Evolutionary conservation across 805 yeast species (phyloP), one percentile per base, ranked within the genome.

Genomic region (Kodamaea sagamina): DNA sequence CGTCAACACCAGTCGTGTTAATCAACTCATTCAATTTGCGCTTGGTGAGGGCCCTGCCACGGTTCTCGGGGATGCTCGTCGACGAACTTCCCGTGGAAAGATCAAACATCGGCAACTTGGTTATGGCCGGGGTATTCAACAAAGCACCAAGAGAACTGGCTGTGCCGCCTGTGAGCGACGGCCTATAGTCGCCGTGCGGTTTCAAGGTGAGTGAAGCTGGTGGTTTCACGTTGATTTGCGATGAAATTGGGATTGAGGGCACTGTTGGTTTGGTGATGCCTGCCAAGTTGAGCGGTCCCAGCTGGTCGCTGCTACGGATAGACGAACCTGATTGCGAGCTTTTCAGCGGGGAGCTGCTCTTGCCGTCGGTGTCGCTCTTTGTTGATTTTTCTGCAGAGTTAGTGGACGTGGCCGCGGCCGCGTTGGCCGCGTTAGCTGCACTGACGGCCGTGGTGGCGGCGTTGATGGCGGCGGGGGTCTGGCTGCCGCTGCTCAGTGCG

Each of bases 21-120:
- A 93, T 93, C 47, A 93, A 73, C 59, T 93, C 99, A 49, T 86
- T 78, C 51, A 93, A 73, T 61, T 93, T 93, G 40, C 99, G 74
- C 62, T 93, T 93, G 29, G 93, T 84, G 58, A 93, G 70, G 1
- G 90, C 95, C 19, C 97, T 67, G 38, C 86, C 89, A 6, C 87
- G 84, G 48, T 82, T 87, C 40, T 70, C 75, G 4, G 72, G 72
- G 28, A 67, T 53, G 6, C 63, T 50, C 6, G 59, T 61, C 7
- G 60, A 56, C 4, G 61, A 54, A 10, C 63, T 57, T 5, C 60
- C 54, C 17, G 61, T 57, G 4, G 72, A 63, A 52, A 88, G 70
- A 55, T 89, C 97, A 58, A 85, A 87, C 4, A 85, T 81, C 15
- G 96, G 97, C 35, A 90, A 75, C 50, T 81, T 83, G 38, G 81